phyloP scores from a whole-genome alignment of 2,329 filamentous ascomycete genomes.

The Colletotrichum viniferum region DNA sequence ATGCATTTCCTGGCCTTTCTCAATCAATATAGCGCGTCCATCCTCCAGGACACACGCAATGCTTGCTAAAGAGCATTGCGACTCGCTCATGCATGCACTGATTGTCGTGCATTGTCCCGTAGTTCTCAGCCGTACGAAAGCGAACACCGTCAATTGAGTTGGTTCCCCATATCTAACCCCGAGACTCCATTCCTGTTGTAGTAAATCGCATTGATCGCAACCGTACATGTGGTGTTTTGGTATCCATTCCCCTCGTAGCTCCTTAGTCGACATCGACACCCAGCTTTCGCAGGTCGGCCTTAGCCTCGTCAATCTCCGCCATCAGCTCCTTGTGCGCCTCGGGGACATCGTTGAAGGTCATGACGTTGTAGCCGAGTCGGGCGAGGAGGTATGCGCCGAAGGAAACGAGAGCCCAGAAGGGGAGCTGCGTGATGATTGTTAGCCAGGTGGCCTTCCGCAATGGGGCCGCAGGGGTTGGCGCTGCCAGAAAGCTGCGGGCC shows the following conservation, averaged over 20 bases:
- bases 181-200: neutral
- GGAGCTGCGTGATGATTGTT: conserved; percentile 64
- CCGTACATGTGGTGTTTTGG: neutral
- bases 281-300: conserved; percentile 72
- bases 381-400: conserved; percentile 92
- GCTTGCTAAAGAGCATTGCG: neutral
- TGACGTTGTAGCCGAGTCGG: conserved; percentile 88
- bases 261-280: conserved; percentile 78
- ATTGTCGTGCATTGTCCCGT: neutral
- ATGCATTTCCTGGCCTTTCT: neutral
- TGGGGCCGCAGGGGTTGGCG: neutral
- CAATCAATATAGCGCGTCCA: neutral
- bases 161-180: neutral
- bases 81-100: neutral
- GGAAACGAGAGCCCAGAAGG: conserved; percentile 89
- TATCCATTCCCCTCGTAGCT: neutral
- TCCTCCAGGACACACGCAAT: neutral
- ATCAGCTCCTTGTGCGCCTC: conserved; percentile 89
- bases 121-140: neutral
- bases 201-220: neutral
- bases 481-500: too few species aligned
- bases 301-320: conserved; percentile 79
- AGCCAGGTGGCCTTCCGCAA: neutral
- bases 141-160: neutral
- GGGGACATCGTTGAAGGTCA: conserved; percentile 96